Conservation (phyloP, 2,329 filamentous ascomycete species). For the Cryphonectria radicalis region DNA sequence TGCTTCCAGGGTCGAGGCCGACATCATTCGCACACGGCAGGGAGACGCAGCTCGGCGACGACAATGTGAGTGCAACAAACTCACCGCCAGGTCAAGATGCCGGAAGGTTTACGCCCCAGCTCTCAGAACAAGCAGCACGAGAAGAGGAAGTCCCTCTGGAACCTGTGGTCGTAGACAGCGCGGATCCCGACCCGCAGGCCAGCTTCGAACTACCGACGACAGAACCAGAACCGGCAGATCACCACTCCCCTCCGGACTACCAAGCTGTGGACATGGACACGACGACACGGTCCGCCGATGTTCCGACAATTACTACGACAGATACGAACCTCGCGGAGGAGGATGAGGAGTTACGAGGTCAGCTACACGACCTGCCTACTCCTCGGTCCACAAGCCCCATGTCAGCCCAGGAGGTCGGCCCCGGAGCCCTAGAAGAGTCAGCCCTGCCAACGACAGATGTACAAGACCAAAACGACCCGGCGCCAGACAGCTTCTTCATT, state of each 20-base stretch:
- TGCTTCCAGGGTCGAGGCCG: conserved; percentile 24
- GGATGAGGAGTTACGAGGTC: background rate
- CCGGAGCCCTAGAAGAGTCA: conserved; percentile 23
- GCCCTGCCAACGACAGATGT: conserved; percentile 29
- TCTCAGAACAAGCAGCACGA: conserved; percentile 31
- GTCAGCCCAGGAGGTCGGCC: conserved; percentile 19
- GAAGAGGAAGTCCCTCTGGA: conserved; percentile 24
- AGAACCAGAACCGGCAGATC: background rate
- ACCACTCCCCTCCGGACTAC: background rate
- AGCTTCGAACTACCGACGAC: conserved; percentile 30
- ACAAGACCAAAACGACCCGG: conserved; percentile 20
- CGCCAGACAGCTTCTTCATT: conserved; percentile 31
- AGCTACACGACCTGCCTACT: conserved; percentile 1
- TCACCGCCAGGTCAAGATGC: conserved; percentile 28
- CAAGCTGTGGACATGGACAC: background rate
- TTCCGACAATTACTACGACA: conserved; percentile 11
- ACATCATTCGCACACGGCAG: conserved; percentile 24
- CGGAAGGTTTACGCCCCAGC: conserved; percentile 27
- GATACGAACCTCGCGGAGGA: conserved; percentile 12
- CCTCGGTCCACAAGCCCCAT: conserved; percentile 12
- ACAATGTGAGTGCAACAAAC: conserved; percentile 31
- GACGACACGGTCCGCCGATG: background rate
- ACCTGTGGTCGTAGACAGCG: conserved; percentile 34
- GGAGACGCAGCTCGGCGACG: conserved; percentile 26
- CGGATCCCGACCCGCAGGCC: conserved; percentile 38